These are phyloP conservation scores for Penicillium psychrosexuale DNA, from an alignment of 2,329 filamentous ascomycete genomes.

Conservation along the genomic window DNA sequence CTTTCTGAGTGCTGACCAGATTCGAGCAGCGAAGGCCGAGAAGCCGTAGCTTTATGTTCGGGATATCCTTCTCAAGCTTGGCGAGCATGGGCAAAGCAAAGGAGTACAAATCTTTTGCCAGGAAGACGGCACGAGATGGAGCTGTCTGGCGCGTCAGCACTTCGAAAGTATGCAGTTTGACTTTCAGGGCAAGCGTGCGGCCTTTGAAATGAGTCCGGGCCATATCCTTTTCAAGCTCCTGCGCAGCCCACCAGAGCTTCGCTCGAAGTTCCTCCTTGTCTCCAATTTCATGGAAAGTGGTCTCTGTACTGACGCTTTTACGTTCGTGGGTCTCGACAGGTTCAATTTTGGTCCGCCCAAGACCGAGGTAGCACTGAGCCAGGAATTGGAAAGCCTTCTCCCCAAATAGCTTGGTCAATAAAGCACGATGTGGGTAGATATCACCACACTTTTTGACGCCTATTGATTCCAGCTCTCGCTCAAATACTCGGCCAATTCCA, in stretches of 20 bases:
- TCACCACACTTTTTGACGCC: constrained; percentile 87
- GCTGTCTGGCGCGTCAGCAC: constrained; percentile 79
- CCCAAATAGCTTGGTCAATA: constrained; percentile 75
- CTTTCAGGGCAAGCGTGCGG: constrained; percentile 84
- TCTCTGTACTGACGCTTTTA: constrained; percentile 91
- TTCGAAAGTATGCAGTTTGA: constrained; percentile 93
- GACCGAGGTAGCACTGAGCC: constrained; percentile 75
- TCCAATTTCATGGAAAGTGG: constrained; percentile 79
- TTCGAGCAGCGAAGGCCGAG: constrained; percentile 89
- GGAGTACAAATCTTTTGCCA: constrained; percentile 78
- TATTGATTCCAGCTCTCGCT: constrained; percentile 83
- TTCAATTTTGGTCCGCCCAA: constrained; percentile 80
- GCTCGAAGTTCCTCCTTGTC: constrained; percentile 65
- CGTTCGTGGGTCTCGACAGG: constrained; percentile 86
- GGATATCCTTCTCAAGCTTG: constrained; percentile 80
- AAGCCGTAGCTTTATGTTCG: constrained; percentile 72
- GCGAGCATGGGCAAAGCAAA: constrained; percentile 76
- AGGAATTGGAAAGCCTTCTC: constrained; percentile 89
- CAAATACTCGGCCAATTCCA: constrained; percentile 89
- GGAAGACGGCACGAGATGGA: constrained; percentile 66
- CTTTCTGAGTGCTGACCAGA: constrained; percentile 79
- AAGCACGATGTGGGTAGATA: constrained; percentile 72
- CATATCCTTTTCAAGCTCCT: constrained; percentile 84
- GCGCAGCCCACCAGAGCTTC: constrained; percentile 76
- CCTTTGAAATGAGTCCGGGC: constrained; percentile 77